Percentiles rank a stretch among this genome's conserved stretches.
These are phyloP conservation scores for Malassezia sympodialis DNA, from an alignment of 1,284 basidiomycete genomes.

Conservation along the genomic window DNA sequence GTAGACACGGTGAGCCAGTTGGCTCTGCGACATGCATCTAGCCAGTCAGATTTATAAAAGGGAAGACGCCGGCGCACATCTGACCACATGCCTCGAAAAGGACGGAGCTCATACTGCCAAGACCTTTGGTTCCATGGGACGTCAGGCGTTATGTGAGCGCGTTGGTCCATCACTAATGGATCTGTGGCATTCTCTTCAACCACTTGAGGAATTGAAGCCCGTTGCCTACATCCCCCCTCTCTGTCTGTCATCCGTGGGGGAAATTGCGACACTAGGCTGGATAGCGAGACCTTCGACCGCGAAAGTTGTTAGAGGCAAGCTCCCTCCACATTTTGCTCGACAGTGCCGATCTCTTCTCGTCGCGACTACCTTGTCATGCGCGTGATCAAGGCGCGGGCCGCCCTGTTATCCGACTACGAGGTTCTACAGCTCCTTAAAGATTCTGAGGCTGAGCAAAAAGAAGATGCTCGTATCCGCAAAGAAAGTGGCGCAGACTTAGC, in stretches of 20 bases:
- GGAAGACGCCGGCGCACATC: conserved; percentile 70
- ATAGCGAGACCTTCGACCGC: neutral
- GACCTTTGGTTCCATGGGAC: conserved; percentile 41
- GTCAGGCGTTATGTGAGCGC: conserved; percentile 9
- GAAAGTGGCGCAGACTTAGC: conserved; percentile 13
- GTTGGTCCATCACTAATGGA: neutral
- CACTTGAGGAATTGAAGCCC: neutral
- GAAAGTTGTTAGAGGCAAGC: neutral
- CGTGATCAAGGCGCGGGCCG: conserved; percentile 67
- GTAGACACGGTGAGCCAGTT: conserved; percentile 33
- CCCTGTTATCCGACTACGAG: conserved; percentile 74
- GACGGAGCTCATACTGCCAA: conserved; percentile 39
- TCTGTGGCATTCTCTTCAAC: too few relatives aligned
- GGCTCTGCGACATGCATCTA: conserved; percentile 22
- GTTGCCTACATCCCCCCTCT: neutral
- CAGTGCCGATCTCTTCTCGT: neutral
- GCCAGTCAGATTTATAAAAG: conserved; percentile 53
- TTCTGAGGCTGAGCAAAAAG: conserved; percentile 63
- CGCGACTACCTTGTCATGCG: conserved; percentile 47
- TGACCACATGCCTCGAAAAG: conserved; percentile 63
- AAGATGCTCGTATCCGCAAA: conserved; percentile 53
- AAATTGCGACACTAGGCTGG: neutral
- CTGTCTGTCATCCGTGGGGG: neutral
- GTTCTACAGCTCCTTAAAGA: conserved; percentile 68
- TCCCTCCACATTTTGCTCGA: neutral